Conservation (phyloP, 2,329 filamentous ascomycete genomes). For the Uncinocarpus reesii region DNA sequence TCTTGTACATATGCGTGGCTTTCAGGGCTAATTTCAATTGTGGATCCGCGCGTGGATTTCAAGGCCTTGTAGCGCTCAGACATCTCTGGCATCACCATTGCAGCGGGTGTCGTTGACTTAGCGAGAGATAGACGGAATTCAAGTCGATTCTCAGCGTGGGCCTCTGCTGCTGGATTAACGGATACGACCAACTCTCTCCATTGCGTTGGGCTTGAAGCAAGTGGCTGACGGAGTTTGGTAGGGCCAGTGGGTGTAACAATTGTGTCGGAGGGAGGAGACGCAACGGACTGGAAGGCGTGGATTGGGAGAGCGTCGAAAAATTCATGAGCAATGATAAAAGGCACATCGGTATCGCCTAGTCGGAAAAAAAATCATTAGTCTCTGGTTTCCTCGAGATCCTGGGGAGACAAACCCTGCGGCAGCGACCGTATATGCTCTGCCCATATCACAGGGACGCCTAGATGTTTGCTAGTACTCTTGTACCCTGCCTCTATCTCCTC, state of each 20-base stretch:
- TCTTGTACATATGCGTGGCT: slow-evolving; percentile 68
- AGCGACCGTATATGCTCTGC: slow-evolving; percentile 80
- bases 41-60: slow-evolving; percentile 54
- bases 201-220: slow-evolving; percentile 43
- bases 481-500: slow-evolving; percentile 63
- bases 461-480: slow-evolving; percentile 65
- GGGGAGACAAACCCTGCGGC: slow-evolving; percentile 49
- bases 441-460: slow-evolving; percentile 70
- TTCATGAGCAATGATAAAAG: slow-evolving; percentile 93
- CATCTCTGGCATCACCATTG: slow-evolving; percentile 70
- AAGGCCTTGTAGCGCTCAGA: slow-evolving; percentile 70
- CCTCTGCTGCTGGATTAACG: slow-evolving; percentile 50
- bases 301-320: slow-evolving; percentile 98
- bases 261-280: slow-evolving; percentile 39
- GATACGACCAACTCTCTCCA: slow-evolving; percentile 79
- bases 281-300: slow-evolving; percentile 77
- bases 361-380: neutral
- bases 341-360: slow-evolving; percentile 57
- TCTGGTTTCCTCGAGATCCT: slow-evolving; percentile 14
- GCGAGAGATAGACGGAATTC: slow-evolving; percentile 84
- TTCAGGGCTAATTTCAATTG: slow-evolving; percentile 86
- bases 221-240: slow-evolving; percentile 36
- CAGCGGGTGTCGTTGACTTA: slow-evolving; percentile 65
- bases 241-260: slow-evolving; percentile 42
- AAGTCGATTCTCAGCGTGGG: slow-evolving; percentile 43